A percentile compares a stretch with the other conserved stretches of the same genome.
Conservation (phyloP, 2,329 filamentous ascomycete genomes). For the Chaetomium olivaceum region DNA sequence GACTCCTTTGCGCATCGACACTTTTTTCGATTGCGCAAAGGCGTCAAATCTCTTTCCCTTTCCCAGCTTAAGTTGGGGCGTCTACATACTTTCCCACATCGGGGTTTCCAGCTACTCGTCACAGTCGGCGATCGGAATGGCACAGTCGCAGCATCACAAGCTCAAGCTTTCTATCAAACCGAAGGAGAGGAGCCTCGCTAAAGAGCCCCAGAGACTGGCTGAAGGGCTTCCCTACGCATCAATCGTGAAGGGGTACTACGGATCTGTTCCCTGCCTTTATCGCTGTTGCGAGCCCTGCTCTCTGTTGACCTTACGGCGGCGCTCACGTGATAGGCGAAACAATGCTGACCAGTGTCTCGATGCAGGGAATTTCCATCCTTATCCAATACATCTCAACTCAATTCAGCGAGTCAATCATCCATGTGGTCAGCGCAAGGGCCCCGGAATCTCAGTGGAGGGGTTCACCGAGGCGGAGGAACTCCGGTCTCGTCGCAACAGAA, state of each 20-base stretch:
- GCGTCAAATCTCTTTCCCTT: not conserved
- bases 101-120: not conserved
- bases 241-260: slow-evolving; percentile 29
- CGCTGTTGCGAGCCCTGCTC: not conserved
- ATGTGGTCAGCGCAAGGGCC: slow-evolving; percentile 57
- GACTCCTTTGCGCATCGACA: not conserved
- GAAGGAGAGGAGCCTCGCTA: slow-evolving; percentile 3
- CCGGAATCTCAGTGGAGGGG: slow-evolving; percentile 50
- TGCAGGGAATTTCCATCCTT: slow-evolving; percentile 65
- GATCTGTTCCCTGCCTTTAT: slow-evolving; percentile 10
- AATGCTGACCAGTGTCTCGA: slow-evolving; percentile 32
- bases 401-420: slow-evolving; percentile 50
- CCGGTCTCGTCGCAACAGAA: slow-evolving; percentile 54
- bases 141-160: slow-evolving; percentile 5
- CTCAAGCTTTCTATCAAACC: slow-evolving; percentile 11
- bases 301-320: not conserved
- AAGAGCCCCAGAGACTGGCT: slow-evolving; percentile 8
- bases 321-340: not conserved
- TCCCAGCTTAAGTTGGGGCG: not conserved
- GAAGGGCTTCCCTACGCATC: slow-evolving; percentile 28
- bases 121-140: not conserved
- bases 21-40: not conserved
- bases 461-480: slow-evolving; percentile 54
- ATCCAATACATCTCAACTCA: slow-evolving; percentile 60
- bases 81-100: not conserved